A percentile compares a stretch with the other conserved stretches of the same genome.
phyloP scores from a whole-genome alignment of 495 filamentous ascomycete genomes.

The Annulohypoxylon maeteangense region DNA sequence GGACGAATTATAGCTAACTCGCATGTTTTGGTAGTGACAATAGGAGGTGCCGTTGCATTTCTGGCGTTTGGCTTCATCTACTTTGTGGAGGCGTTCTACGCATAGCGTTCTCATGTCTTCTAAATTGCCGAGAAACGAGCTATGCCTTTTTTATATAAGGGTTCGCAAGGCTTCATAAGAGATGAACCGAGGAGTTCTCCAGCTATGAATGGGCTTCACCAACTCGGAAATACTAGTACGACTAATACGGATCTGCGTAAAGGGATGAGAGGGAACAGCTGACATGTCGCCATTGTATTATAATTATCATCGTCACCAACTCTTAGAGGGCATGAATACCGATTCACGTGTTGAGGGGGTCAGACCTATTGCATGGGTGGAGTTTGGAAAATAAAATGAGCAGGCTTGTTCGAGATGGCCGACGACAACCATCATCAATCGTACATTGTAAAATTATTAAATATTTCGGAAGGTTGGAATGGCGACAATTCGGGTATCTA shows the following conservation, averaged over 20 bases:
- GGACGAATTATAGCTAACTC: constrained; percentile 39
- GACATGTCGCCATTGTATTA: constrained; percentile 15
- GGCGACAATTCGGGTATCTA: constrained; percentile 2
- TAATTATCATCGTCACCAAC: constrained; percentile 9
- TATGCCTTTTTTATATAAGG: constrained; percentile 10
- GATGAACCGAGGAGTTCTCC: constrained; percentile 9
- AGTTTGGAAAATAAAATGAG: constrained; percentile 44
- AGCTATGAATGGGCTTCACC: constrained; percentile 1
- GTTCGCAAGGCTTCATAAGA: constrained; percentile 30
- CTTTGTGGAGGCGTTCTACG: constrained; percentile 79
- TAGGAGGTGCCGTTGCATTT: constrained; percentile 94
- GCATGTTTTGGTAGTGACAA: constrained; percentile 72
- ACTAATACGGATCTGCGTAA: constrained; percentile 16
- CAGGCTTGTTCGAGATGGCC: constrained; percentile 22
- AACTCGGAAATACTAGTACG: background rate
- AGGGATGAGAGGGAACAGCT: constrained; percentile 4
- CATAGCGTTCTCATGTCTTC: constrained; percentile 38
- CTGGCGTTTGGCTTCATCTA: constrained; percentile 92
- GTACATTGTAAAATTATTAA: constrained; percentile 21
- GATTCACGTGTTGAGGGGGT: constrained; percentile 6
- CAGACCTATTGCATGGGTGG: constrained; percentile 36
- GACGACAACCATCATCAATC: constrained; percentile 14
- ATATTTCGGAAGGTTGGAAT: constrained; percentile 4
- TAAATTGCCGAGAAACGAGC: background rate
- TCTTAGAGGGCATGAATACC: constrained; percentile 1